phyloP scores from a whole-genome alignment of 1,284 basidiomycete genomes.

The Ustilago nuda region DNA sequence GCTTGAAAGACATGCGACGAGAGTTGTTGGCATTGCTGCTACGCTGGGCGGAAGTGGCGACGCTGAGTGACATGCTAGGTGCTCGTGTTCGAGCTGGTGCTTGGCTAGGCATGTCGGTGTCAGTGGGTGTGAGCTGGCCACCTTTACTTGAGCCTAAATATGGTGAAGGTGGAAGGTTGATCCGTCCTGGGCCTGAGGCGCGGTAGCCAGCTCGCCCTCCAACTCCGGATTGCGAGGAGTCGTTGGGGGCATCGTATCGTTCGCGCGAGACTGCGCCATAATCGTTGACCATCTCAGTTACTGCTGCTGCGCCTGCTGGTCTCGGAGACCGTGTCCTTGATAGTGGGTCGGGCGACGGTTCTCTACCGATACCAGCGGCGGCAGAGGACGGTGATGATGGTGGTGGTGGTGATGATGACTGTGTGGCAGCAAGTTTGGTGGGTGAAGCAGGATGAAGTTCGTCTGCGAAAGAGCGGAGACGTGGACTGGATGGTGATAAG shows the following conservation, averaged over 20 bases:
- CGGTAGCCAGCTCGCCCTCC: constrained; percentile 22
- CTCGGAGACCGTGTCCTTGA: constrained; percentile 18
- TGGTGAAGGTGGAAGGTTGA: constrained; percentile 42
- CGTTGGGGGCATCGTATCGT: constrained; percentile 4
- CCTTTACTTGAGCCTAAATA: constrained; percentile 12
- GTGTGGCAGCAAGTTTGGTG: constrained; percentile 4
- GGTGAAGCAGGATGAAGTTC: constrained; percentile 31
- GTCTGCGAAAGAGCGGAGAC: constrained; percentile 44
- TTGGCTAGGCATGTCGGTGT: constrained; percentile 15
- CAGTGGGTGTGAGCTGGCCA: constrained; percentile 24
- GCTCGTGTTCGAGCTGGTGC: constrained; percentile 19
- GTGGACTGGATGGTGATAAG: constrained; percentile 33
- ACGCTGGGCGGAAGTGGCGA: constrained; percentile 17
- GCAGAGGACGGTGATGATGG: background rate
- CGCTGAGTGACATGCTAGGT: constrained; percentile 33
- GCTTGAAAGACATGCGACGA: constrained; percentile 50
- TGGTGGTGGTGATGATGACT: background rate
- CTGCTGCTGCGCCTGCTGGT: constrained; percentile 7
- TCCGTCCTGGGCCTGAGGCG: constrained; percentile 39
- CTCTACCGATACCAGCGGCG: constrained; percentile 8
- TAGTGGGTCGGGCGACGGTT: constrained; percentile 32
- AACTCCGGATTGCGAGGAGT: background rate
- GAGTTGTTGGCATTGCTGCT: constrained; percentile 1
- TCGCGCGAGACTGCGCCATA: constrained; percentile 27
- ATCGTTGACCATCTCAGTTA: constrained; percentile 24